A percentile compares a stretch with the other conserved stretches of the same genome.
Evolutionary conservation across 306 rosid species (phyloP).

Genomic region (Lagenaria siceraria): DNA sequence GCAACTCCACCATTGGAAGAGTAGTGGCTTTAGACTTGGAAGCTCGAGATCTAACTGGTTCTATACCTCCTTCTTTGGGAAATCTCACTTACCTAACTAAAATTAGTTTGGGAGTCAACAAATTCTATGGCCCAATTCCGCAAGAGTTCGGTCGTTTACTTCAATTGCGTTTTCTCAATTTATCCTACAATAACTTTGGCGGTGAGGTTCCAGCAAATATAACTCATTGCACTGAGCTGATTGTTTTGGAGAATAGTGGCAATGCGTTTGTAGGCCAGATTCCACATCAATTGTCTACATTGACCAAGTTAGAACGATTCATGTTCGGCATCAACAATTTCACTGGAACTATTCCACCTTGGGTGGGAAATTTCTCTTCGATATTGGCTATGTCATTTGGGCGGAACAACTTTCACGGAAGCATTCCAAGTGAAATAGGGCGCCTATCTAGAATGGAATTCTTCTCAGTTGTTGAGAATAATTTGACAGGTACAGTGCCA

Average conservation of each 20-base stretch:
- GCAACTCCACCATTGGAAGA: slow-evolving; percentile 6
- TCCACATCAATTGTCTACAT: slow-evolving; percentile 8
- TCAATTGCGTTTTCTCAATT: slow-evolving; percentile 6
- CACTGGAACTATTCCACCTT: slow-evolving; percentile 29
- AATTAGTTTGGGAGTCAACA: slow-evolving; percentile 13
- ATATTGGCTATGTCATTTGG: slow-evolving; percentile 3
- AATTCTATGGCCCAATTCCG: slow-evolving; percentile 19
- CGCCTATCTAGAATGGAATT: neutral
- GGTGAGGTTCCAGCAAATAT: neutral
- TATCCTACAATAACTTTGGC: neutral
- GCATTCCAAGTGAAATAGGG: neutral
- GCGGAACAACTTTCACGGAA: neutral
- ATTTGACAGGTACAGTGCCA: neutral
- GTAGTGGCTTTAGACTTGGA: slow-evolving; percentile 13
- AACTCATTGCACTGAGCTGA: slow-evolving; percentile 1
- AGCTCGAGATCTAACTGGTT: slow-evolving; percentile 2
- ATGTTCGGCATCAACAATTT: slow-evolving; percentile 11
- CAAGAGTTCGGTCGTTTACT: slow-evolving; percentile 20
- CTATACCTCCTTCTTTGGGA: slow-evolving; percentile 19
- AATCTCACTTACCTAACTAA: slow-evolving; percentile 21
- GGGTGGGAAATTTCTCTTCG: slow-evolving; percentile 42
- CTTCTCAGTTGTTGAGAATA: neutral
- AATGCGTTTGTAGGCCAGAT: slow-evolving; percentile 12
- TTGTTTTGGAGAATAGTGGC: neutral
- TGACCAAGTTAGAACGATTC: slow-evolving; percentile 3